A percentile compares a stretch with the other conserved stretches of the same genome.
Conservation (phyloP, 352 stramenopile species). For the Pythium volutum region DNA sequence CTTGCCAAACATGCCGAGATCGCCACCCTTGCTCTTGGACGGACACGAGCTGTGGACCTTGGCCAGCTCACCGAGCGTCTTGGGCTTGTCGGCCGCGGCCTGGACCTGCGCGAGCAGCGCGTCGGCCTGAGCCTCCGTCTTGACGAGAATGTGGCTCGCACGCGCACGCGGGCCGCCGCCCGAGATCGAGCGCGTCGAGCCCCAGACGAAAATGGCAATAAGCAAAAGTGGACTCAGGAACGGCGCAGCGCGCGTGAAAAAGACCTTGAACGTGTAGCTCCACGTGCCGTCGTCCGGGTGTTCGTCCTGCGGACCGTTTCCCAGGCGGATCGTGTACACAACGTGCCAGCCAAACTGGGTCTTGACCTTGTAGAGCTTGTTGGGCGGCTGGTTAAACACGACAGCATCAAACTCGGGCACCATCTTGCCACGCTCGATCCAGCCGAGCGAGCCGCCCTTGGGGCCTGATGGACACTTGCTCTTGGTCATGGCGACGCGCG, state of each 20-base stretch:
- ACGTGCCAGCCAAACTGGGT: slow-evolving; percentile 42
- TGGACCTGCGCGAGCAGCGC: slow-evolving; percentile 49
- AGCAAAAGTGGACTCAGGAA: slow-evolving; percentile 27
- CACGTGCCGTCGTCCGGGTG: slow-evolving; percentile 21
- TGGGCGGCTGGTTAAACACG: slow-evolving; percentile 30
- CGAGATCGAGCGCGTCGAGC: slow-evolving; percentile 20
- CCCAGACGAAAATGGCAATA: slow-evolving; percentile 27
- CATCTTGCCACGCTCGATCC: slow-evolving; percentile 33
- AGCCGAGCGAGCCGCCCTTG: slow-evolving; percentile 31
- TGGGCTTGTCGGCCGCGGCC: slow-evolving; percentile 45
- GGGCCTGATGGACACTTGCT: slow-evolving; percentile 34
- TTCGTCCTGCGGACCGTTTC: slow-evolving; percentile 25
- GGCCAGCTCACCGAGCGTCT: slow-evolving; percentile 64
- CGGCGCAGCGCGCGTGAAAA: slow-evolving; percentile 19
- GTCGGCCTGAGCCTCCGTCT: slow-evolving; percentile 63
- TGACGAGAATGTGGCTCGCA: slow-evolving; percentile 81
- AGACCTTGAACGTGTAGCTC: slow-evolving; percentile 23
- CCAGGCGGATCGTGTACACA: slow-evolving; percentile 31
- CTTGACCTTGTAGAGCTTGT: slow-evolving; percentile 38
- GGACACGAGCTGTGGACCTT: slow-evolving; percentile 73
- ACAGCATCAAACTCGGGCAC: slow-evolving; percentile 33
- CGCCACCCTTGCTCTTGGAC: slow-evolving; percentile 57
- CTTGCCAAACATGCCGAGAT: slow-evolving; percentile 66
- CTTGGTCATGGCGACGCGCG: slow-evolving; percentile 26
- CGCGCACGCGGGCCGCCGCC: slow-evolving; percentile 35